phyloP scores from a whole-genome alignment of 345 rosid genomes.

The Populus nigra region DNA sequence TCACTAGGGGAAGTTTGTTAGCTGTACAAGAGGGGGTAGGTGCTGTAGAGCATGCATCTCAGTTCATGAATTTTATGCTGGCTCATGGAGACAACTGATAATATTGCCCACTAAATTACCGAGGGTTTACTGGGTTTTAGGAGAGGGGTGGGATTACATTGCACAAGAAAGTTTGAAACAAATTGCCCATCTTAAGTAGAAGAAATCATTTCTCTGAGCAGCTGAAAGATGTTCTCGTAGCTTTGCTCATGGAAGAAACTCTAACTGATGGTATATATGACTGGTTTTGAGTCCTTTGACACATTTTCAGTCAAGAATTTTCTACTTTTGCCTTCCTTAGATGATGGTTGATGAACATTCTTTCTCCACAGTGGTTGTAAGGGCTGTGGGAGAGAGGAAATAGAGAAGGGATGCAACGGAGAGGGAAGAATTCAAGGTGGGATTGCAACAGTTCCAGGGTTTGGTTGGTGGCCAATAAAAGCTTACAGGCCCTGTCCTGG shows the following conservation, averaged over 20 bases:
- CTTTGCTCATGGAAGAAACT: background rate
- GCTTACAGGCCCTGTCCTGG: constrained; percentile 95
- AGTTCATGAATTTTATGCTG: background rate
- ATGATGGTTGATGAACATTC: background rate
- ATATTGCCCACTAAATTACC: background rate
- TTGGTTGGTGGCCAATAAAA: constrained; percentile 99
- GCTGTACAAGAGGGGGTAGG: background rate
- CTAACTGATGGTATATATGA: background rate
- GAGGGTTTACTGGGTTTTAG: background rate
- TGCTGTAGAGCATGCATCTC: background rate
- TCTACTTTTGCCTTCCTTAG: background rate
- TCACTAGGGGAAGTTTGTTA: background rate
- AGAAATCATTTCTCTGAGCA: background rate
- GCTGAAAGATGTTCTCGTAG: background rate
- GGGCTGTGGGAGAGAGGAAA: constrained; percentile 73
- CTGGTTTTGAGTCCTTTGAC: background rate
- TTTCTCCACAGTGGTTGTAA: constrained; percentile 60
- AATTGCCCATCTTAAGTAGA: background rate
- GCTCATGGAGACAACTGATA: background rate
- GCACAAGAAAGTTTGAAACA: background rate
- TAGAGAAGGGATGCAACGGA: constrained; percentile 87
- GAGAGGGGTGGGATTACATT: background rate
- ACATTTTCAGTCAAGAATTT: background rate
- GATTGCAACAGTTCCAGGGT: constrained; percentile 87
- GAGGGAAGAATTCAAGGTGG: constrained; percentile 98